Percentiles rank a stretch among this genome's conserved stretches.
Evolutionary conservation across 805 yeast genomes (phyloP).

Genomic region (Hanseniaspora guilliermondii): DNA sequence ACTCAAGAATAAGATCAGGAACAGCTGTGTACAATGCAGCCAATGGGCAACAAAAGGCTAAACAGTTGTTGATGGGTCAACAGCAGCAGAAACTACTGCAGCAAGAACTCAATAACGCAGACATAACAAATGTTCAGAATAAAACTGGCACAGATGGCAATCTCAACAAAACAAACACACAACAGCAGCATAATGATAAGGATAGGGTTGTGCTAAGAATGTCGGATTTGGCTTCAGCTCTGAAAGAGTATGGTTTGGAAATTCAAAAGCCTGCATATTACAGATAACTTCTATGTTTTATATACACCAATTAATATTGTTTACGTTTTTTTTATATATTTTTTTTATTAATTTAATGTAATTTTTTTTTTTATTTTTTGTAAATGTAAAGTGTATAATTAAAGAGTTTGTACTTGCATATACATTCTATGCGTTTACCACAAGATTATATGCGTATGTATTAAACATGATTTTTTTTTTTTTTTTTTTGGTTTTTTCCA

Average conservation of each 20-base stretch:
- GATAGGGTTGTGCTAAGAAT: constrained; percentile 80
- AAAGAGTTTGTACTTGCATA: no score
- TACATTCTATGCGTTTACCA: neutral
- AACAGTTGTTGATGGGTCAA: constrained; percentile 61
- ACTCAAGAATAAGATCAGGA: constrained; percentile 80
- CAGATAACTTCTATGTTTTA: constrained; percentile 34
- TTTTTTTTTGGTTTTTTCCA: neutral
- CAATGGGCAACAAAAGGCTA: constrained; percentile 75
- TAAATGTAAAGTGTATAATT: neutral
- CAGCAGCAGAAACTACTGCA: constrained; percentile 32
- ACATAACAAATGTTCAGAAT: neutral
- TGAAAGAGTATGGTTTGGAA: constrained; percentile 85
- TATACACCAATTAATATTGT: neutral
- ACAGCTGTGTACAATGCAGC: constrained; percentile 75
- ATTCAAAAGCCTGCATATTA: constrained; percentile 88
- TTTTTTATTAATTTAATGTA: neutral
- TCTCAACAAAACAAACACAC: constrained; percentile 19
- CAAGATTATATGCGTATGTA: no score
- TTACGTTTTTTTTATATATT: neutral
- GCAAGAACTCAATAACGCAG: constrained; percentile 22
- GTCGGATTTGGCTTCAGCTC: constrained; percentile 85
- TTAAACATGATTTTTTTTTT: neutral
- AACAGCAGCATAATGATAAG: constrained; percentile 34
- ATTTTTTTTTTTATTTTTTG: neutral
- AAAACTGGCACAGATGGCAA: constrained; percentile 16